Conservation (phyloP, 2,329 filamentous ascomycete genomes). For the Sphaceloma murrayae region DNA sequence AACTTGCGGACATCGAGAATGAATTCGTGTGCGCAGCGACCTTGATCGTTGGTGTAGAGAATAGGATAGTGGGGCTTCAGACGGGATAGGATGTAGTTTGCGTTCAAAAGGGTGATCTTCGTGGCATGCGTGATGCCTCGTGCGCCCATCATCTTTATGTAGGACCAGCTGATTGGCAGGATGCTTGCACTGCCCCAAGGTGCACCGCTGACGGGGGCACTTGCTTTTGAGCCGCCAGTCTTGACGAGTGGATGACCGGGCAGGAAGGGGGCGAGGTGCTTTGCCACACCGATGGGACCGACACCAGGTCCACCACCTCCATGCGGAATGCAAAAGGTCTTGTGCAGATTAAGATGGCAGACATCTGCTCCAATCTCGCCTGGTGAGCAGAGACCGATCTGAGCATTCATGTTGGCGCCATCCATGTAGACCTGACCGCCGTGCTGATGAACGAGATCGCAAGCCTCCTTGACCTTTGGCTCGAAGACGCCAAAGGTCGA, state of each 20-base stretch:
- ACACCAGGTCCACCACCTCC: conserved; percentile 90
- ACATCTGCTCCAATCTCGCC: conserved; percentile 94
- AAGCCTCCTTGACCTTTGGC: conserved; percentile 75
- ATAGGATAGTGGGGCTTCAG: conserved; percentile 81
- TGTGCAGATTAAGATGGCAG: conserved; percentile 94
- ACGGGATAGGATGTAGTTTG: conserved; percentile 88
- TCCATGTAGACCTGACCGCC: conserved; percentile 98
- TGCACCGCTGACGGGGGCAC: conserved; percentile 69
- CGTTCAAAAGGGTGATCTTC: conserved; percentile 86
- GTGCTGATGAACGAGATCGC: conserved; percentile 72
- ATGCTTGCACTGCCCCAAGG: conserved; percentile 85
- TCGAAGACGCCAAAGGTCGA: conserved; percentile 94
- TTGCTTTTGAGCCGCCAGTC: conserved; percentile 47
- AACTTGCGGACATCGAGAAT: conserved; percentile 84
- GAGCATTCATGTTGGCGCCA: conserved; percentile 96
- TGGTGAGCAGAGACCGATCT: conserved; percentile 89
- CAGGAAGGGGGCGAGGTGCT: conserved; percentile 66
- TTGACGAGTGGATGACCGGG: conserved; percentile 59
- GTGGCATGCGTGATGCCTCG: conserved; percentile 79
- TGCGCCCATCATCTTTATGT: conserved; percentile 86
- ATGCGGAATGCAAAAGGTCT: conserved; percentile 97
- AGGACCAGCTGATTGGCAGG: conserved; percentile 87
- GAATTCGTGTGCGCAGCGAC: conserved; percentile 92
- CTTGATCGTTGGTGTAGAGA: conserved; percentile 83
- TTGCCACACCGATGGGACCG: conserved; percentile 84